These are phyloP conservation scores for Xylaria cubensis DNA, from an alignment of 495 filamentous ascomycete species.

Conservation along the genomic window DNA sequence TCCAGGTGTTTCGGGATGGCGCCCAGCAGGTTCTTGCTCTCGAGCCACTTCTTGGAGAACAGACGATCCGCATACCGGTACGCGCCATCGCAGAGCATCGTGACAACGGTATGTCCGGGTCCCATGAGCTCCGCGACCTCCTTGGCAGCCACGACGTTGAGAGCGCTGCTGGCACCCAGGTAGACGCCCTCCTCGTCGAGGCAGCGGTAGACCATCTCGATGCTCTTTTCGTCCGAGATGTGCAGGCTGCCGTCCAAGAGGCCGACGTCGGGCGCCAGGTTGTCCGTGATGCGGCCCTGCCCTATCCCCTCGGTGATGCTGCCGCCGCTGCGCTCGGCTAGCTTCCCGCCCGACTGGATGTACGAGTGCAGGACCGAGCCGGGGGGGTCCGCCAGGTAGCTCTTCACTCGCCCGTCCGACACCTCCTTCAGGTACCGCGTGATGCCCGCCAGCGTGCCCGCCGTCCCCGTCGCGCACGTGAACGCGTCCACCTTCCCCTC, in stretches of 20 bases:
- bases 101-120: conserved; percentile 89
- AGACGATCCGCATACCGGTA: conserved; percentile 95
- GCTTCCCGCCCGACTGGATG: conserved; percentile 81
- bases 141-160: conserved; percentile 95
- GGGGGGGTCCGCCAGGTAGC: conserved; percentile 91
- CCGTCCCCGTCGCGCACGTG: conserved; percentile 93
- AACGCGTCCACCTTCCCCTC: conserved; percentile 88
- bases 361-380: conserved; percentile 92
- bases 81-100: conserved; percentile 91
- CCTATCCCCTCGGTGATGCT: conserved; percentile 98
- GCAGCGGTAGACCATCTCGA: conserved; percentile 98
- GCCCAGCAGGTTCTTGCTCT: conserved; percentile 78
- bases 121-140: conserved; percentile 92
- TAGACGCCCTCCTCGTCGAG: conserved; percentile 97
- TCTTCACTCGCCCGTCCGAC: conserved; percentile 81
- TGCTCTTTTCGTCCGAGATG: conserved; percentile 90
- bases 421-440: conserved; percentile 89
- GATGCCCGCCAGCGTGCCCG: conserved; percentile 86
- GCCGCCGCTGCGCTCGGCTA: conserved; percentile 80
- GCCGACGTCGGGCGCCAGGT: conserved; percentile 82
- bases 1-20: conserved; percentile 86
- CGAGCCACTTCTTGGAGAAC: conserved; percentile 88
- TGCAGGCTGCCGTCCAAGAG: conserved; percentile 85
- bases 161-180: conserved; percentile 87
- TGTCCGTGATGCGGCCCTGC: conserved; percentile 95